Conservation (phyloP, 163 green algal genomes). For the Scenedesmus sp. region DNA sequence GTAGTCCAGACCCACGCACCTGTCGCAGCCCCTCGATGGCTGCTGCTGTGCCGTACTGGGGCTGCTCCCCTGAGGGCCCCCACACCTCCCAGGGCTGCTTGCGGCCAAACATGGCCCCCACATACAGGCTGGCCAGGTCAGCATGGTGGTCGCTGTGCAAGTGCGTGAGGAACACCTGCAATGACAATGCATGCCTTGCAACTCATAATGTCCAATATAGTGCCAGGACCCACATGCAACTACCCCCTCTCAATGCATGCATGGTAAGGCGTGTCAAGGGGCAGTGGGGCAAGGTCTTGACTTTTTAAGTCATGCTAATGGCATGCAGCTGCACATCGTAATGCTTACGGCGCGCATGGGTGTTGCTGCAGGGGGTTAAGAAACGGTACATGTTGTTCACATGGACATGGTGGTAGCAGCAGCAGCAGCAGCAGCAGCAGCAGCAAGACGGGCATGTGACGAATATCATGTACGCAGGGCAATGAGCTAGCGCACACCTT, state of each 20-base stretch:
- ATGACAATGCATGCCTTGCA: neutral
- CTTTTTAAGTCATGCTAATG: no score
- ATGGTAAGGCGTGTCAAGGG: no score
- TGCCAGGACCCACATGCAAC: no score
- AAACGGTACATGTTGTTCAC: no score
- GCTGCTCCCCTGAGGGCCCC: conserved; percentile 56
- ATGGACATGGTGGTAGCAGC: neutral
- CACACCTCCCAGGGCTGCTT: conserved; percentile 61
- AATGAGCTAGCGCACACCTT: conserved; percentile 35
- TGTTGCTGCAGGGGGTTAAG: no score
- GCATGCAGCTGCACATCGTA: no score
- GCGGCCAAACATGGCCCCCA: conserved; percentile 64
- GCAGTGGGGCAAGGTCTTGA: no score
- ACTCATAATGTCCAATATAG: no score
- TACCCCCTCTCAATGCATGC: no score
- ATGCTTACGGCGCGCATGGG: no score
- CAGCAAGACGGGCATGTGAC: neutral
- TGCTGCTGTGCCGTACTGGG: conserved; percentile 51
- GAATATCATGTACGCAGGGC: neutral
- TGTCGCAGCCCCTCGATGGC: conserved; percentile 58
- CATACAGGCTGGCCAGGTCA: conserved; percentile 65
- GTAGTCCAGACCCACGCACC: conserved; percentile 15
- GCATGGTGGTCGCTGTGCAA: conserved; percentile 68
- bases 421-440: neutral
- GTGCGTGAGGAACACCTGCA: conserved; percentile 65